Conservation (phyloP, 2,329 filamentous ascomycete species). For the Beauveria varroae region DNA sequence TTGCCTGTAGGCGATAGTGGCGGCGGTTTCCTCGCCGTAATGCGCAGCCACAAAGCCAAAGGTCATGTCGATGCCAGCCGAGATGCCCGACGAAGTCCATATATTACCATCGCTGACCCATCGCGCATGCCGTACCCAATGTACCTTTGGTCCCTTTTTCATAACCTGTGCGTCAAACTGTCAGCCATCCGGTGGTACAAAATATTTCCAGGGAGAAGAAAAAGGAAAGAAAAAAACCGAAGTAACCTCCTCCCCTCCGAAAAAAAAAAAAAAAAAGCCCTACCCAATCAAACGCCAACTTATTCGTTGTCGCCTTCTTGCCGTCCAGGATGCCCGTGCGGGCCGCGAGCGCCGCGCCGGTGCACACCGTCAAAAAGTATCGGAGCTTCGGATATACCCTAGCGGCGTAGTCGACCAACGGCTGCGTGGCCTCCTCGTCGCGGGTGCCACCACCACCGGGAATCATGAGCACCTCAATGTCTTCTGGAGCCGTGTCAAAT, state of each 20-base stretch:
- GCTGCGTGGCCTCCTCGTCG: conserved; percentile 16
- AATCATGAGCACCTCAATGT: conserved; percentile 31
- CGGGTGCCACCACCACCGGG: conserved; percentile 30
- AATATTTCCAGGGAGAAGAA: neutral
- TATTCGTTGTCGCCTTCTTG: conserved; percentile 53
- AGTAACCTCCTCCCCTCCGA: neutral
- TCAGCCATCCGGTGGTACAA: too few species aligned
- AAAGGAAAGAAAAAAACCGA: neutral
- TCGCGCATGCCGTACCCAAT: conserved; percentile 49
- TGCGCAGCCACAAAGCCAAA: conserved; percentile 21
- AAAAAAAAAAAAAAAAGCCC: neutral
- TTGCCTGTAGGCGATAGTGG: conserved; percentile 38
- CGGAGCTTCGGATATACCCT: conserved; percentile 33
- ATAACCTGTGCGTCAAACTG: conserved; percentile 21
- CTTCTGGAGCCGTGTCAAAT: conserved; percentile 24
- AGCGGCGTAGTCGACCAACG: conserved; percentile 34
- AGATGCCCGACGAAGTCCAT: conserved; percentile 55
- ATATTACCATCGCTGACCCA: conserved; percentile 55
- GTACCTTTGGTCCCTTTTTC: conserved; percentile 33
- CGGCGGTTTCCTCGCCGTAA: conserved; percentile 44
- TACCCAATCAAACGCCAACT: conserved; percentile 39
- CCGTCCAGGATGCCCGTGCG: conserved; percentile 49
- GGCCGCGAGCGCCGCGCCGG: conserved; percentile 47
- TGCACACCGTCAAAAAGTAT: conserved; percentile 56
- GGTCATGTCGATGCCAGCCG: conserved; percentile 32